Percentiles rank a stretch among this genome's conserved stretches.
Conservation (phyloP, 495 filamentous ascomycete genomes). For the Daldinia grandis region DNA sequence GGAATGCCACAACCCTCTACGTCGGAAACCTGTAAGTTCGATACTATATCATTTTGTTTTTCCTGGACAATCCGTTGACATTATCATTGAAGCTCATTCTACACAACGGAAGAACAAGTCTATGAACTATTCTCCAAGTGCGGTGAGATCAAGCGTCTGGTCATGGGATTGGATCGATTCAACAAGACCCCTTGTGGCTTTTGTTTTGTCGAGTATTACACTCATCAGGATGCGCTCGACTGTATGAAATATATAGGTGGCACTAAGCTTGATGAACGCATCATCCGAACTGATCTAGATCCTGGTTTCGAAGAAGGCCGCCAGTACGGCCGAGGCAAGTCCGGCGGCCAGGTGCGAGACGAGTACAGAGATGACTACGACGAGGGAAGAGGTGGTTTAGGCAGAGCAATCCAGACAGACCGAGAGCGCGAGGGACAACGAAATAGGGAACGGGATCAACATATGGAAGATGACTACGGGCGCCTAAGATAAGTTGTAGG, state of each 20-base stretch:
- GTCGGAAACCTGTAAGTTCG: conserved; percentile 89
- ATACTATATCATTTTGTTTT: background rate
- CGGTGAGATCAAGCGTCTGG: conserved; percentile 94
- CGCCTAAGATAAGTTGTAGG: conserved; percentile 52
- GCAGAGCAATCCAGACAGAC: conserved; percentile 70
- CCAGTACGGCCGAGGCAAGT: conserved; percentile 90
- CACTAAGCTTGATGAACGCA: conserved; percentile 97
- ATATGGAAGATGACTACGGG: conserved; percentile 60
- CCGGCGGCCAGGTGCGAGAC: conserved; percentile 95
- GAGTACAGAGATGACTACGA: conserved; percentile 98
- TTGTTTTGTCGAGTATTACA: conserved; percentile 99
- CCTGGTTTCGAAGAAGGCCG: conserved; percentile 95
- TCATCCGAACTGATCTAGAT: conserved; percentile 96
- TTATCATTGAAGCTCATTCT: conserved; percentile 79
- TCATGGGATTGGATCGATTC: conserved; percentile 98
- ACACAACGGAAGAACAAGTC: conserved; percentile 98
- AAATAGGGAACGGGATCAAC: conserved; percentile 40
- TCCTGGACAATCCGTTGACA: background rate
- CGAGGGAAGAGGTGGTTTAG: conserved; percentile 84
- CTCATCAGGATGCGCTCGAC: conserved; percentile 92
- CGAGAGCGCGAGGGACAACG: conserved; percentile 66
- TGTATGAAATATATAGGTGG: conserved; percentile 99
- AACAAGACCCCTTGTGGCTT: conserved; percentile 98
- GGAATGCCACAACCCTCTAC: conserved; percentile 92
- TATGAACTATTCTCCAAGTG: conserved; percentile 97